Conservation (phyloP, 495 filamentous ascomycete genomes). For the Daldinia loculata region DNA sequence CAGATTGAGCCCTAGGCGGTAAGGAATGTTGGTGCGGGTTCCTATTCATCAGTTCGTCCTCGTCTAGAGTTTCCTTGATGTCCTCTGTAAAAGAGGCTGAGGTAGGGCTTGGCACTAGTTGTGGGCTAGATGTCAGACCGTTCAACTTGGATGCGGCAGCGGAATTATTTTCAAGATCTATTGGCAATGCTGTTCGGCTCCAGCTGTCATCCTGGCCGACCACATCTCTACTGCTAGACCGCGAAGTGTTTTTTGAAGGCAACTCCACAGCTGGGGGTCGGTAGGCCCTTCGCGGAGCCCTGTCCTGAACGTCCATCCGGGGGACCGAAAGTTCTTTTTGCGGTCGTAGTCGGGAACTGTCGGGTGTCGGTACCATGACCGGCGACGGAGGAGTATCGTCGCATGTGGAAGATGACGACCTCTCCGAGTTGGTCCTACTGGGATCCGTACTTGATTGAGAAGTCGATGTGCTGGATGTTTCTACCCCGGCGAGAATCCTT, state of each 20-base stretch:
- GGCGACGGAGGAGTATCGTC: constrained; percentile 55
- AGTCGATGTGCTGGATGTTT: constrained; percentile 35
- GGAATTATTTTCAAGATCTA: constrained; percentile 47
- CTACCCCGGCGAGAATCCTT: constrained; percentile 34
- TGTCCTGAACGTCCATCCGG: constrained; percentile 8
- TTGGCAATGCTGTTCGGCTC: constrained; percentile 48
- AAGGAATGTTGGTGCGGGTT: constrained; percentile 20
- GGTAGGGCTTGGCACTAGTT: constrained; percentile 26
- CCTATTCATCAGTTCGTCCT: constrained; percentile 22
- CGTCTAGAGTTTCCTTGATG: constrained; percentile 15
- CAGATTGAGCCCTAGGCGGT: constrained; percentile 40
- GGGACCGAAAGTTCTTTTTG: constrained; percentile 43
- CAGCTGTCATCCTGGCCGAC: constrained; percentile 45
- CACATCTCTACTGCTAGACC: constrained; percentile 13
- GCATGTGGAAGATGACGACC: constrained; percentile 56
- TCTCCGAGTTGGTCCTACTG: constrained; percentile 50
- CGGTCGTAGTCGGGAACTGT: constrained; percentile 57
- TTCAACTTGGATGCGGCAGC: not conserved
- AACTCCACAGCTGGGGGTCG: constrained; percentile 17
- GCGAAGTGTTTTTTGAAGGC: constrained; percentile 17
- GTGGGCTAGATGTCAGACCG: constrained; percentile 9
- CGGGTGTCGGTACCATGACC: constrained; percentile 53
- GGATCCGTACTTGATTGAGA: constrained; percentile 42
- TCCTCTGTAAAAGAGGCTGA: constrained; percentile 35
- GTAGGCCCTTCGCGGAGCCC: constrained; percentile 8